Percentiles rank a stretch among this genome's conserved stretches.
Conservation (phyloP, 192 early-diverging fungal genomes). For the Cetraspora pellucida region DNA sequence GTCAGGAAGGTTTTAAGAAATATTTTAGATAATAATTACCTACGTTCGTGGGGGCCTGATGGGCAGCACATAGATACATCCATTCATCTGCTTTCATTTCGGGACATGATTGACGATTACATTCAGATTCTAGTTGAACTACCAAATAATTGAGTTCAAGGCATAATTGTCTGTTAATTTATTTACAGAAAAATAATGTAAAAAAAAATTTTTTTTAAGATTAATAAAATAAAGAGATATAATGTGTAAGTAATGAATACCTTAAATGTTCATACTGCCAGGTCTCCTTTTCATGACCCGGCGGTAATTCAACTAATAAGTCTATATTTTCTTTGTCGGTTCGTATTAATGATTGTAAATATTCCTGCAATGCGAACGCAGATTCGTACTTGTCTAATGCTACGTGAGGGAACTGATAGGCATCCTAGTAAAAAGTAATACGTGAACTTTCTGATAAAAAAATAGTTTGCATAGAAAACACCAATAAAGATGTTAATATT, state of each 20-base stretch:
- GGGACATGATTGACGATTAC: constrained; percentile 74
- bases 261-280: constrained; percentile 95
- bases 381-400: constrained; percentile 69
- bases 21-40: background rate
- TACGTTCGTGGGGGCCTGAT: constrained; percentile 74
- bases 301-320: constrained; percentile 62
- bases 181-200: background rate
- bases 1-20: background rate
- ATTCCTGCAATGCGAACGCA: constrained; percentile 74
- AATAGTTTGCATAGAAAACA: too few species aligned
- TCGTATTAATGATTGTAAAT: constrained; percentile 75
- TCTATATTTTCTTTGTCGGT: constrained; percentile 65
- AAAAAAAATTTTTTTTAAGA: background rate
- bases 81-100: constrained; percentile 94
- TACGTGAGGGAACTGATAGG: constrained; percentile 52
- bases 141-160: constrained; percentile 82
- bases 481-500: too few species aligned
- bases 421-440: constrained; percentile 33
- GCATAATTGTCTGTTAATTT: constrained; percentile 71
- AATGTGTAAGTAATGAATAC: constrained; percentile 47
- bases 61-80: constrained; percentile 92
- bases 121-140: constrained; percentile 71
- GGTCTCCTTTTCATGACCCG: constrained; percentile 56
- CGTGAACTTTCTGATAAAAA: too few species aligned
- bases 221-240: background rate